These are phyloP conservation scores for Adansonia madagascariensis DNA, from an alignment of 441 rosid genomes.

Conservation along the genomic window DNA sequence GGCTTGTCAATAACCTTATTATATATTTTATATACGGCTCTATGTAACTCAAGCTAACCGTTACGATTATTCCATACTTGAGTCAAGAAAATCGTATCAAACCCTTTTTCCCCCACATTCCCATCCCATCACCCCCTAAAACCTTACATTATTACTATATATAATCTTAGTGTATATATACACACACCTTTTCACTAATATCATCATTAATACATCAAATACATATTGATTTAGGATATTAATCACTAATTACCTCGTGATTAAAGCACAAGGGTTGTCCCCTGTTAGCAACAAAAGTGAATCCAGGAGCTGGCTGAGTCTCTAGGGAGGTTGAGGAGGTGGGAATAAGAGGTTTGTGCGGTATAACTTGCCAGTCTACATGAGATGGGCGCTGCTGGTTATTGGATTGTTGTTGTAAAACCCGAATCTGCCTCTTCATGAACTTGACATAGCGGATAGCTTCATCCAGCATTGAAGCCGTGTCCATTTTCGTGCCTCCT, in stretches of 20 bases:
- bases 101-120: slow-evolving; percentile 25
- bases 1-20: slow-evolving; percentile 33
- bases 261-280: slow-evolving; percentile 37
- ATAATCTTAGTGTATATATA: slow-evolving; percentile 27
- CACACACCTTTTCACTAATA: not conserved
- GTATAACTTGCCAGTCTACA: slow-evolving; percentile 31
- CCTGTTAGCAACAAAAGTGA: not conserved
- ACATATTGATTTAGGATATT: not conserved
- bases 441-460: slow-evolving; percentile 83
- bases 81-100: slow-evolving; percentile 78
- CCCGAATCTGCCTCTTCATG: slow-evolving; percentile 77
- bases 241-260: slow-evolving; percentile 33
- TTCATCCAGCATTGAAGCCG: slow-evolving; percentile 89
- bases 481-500: slow-evolving; percentile 86
- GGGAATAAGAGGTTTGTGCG: slow-evolving; percentile 2
- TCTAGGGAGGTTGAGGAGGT: slow-evolving; percentile 26
- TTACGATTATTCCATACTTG: slow-evolving; percentile 63
- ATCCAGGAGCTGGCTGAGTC: slow-evolving; percentile 19
- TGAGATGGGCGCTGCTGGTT: slow-evolving; percentile 32
- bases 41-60: slow-evolving; percentile 64
- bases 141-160: not conserved
- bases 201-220: not conserved
- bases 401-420: slow-evolving; percentile 50
- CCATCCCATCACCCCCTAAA: slow-evolving; percentile 4
- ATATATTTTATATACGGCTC: slow-evolving; percentile 42